Evolutionary conservation across 805 yeast genomes (phyloP), one percentile per base, ranked within the genome.

Genomic region (Debaryomyces castellii): DNA sequence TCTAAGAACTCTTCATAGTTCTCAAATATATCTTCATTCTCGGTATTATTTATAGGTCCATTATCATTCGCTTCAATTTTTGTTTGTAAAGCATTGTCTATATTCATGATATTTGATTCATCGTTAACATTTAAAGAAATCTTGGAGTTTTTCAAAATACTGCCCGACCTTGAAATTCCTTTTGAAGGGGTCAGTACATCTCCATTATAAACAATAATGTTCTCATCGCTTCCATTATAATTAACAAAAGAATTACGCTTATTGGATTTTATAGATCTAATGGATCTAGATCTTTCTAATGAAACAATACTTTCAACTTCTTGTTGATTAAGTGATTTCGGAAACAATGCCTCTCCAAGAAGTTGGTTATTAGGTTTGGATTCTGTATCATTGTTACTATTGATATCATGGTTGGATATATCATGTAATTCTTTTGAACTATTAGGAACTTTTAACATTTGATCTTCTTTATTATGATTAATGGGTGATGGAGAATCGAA

Each of bases 251-350:
- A 67, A 45, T 62, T 69, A 18, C 77, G 50, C 54, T 52, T 69
- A 39, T 54, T 62, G 12, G 72, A 64, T 44, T 55, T 67, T n/a
- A 75, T 60, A 0, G 89, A 83, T 57, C 78, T 75, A 69, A 78
- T 69, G 4, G 83, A 77, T 41, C 81, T 58, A 6, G 86, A 78
- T 48, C 91, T 73, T 60, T 87, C 95, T 37, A 87, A 58, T 6
- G 85, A 77, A 2, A 85, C 84, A 46, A 87, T 87, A 39, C 87
- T 82, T 51, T 84, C 87, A 9, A 87, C 87, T 57, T 87, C 95
- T 43, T 77, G 80, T 0, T 78, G 71, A 46, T 76, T 83, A 25
- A 87, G 67, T 2, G 81, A 77, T 58, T 83, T 86, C 0, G 95
- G 95, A 60, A 87, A 87, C 21, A 87, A 62, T 0, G 82, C 80